Percentiles rank a stretch among this genome's conserved stretches.
These are phyloP conservation scores for Gypsophila paniculata DNA, from an alignment of 179 eudicot genomes.

Conservation along the genomic window DNA sequence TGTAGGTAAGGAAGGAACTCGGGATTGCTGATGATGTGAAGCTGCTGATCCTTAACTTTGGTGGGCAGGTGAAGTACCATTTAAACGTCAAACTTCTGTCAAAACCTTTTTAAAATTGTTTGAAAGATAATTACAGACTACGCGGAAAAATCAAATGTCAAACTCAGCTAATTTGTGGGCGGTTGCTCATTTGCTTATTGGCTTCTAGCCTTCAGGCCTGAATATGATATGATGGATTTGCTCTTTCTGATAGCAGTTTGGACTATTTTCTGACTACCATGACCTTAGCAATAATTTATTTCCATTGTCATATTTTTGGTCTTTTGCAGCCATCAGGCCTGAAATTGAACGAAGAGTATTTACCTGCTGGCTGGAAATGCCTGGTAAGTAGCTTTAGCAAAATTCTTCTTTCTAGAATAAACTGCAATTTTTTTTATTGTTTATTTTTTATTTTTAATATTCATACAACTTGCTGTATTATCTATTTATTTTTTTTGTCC, in stretches of 20 bases:
- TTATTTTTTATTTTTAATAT: no score
- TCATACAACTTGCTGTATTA: neutral
- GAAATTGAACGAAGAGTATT: slow-evolving; percentile 69
- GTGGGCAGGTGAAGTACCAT: slow-evolving; percentile 68
- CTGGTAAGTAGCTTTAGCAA: slow-evolving; percentile 42
- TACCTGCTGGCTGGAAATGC: slow-evolving; percentile 94
- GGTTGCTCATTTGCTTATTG: no score
- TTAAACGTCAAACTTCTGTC: neutral
- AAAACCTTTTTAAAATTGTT: slow-evolving; percentile 1
- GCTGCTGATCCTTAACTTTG: slow-evolving; percentile 85
- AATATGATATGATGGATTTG: neutral
- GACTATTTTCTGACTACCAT: slow-evolving; percentile 1
- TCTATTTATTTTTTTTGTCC: neutral
- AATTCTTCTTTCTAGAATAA: slow-evolving; percentile 2
- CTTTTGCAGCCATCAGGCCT: slow-evolving; percentile 89
- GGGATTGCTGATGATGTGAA: slow-evolving; percentile 68
- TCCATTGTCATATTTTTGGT: slow-evolving; percentile 4
- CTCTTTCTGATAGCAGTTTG: neutral
- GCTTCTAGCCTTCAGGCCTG: no score
- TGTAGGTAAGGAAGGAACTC: slow-evolving; percentile 71
- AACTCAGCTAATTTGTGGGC: neutral
- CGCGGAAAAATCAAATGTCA: neutral
- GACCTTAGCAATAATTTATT: neutral
- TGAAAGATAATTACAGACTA: neutral
- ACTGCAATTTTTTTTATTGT: neutral